A percentile compares a stretch with the other conserved stretches of the same genome.
These are phyloP conservation scores for Colletotrichum simmondsii DNA, from an alignment of 2,329 filamentous ascomycete species.

Conservation along the genomic window DNA sequence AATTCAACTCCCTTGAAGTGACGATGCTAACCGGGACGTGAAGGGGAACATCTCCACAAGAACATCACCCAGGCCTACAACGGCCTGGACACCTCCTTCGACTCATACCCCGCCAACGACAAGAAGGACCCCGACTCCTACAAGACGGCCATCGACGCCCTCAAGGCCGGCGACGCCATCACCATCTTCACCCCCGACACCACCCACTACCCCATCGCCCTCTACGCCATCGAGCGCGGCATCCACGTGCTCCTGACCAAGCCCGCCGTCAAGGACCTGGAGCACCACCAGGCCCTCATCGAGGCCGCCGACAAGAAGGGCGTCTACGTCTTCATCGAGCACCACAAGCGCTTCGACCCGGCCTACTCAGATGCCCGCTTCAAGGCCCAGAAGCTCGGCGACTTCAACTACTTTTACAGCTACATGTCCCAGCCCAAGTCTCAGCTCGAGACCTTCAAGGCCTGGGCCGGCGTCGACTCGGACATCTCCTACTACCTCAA, in stretches of 20 bases:
- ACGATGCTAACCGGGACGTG: slow-evolving; percentile 3
- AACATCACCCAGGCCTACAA: slow-evolving; percentile 94
- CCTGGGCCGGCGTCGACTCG: slow-evolving; percentile 90
- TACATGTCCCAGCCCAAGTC: slow-evolving; percentile 96
- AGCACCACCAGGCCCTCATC: slow-evolving; percentile 82
- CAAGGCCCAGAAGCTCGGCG: slow-evolving; percentile 80
- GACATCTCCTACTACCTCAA: slow-evolving; percentile 98
- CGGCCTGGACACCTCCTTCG: slow-evolving; percentile 85
- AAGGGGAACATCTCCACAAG: slow-evolving; percentile 84
- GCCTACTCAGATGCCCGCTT: slow-evolving; percentile 89
- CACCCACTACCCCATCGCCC: slow-evolving; percentile 90
- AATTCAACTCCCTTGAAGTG: neutral
- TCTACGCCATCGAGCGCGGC: slow-evolving; percentile 89
- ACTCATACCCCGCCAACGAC: slow-evolving; percentile 83
- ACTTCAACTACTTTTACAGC: slow-evolving; percentile 98
- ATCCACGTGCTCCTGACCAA: slow-evolving; percentile 96
- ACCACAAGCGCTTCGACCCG: slow-evolving; percentile 96
- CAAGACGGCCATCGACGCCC: slow-evolving; percentile 86
- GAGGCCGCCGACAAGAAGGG: slow-evolving; percentile 76
- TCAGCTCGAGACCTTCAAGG: slow-evolving; percentile 93
- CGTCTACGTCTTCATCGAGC: slow-evolving; percentile 93
- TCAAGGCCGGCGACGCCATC: slow-evolving; percentile 86
- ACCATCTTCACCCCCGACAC: slow-evolving; percentile 97
- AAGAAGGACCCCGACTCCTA: slow-evolving; percentile 82
- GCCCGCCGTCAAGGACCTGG: slow-evolving; percentile 86